phyloP scores from a whole-genome alignment of 352 stramenopile species.

The Phytopythium montanum region DNA sequence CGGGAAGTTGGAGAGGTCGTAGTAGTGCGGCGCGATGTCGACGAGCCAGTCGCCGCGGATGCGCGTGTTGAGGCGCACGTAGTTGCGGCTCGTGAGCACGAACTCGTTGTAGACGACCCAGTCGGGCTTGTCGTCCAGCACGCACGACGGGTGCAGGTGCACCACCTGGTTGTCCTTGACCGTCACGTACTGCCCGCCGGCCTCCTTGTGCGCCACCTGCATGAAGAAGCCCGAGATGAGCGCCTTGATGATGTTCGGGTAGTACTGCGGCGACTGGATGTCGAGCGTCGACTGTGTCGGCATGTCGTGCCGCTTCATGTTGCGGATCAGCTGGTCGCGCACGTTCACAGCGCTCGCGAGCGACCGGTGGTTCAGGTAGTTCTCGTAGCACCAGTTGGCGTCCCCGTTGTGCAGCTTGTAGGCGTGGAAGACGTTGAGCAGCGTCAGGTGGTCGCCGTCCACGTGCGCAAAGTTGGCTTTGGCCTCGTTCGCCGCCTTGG shows the following conservation, averaged over 20 bases:
- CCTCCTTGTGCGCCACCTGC: constrained; percentile 90
- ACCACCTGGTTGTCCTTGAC: constrained; percentile 99
- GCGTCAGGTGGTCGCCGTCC: constrained; percentile 97
- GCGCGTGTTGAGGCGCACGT: constrained; percentile 96
- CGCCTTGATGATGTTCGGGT: constrained; percentile 91
- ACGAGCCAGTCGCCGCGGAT: constrained; percentile 92
- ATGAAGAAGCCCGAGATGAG: constrained; percentile 98
- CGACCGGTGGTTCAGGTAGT: constrained; percentile 96
- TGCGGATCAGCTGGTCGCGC: constrained; percentile 94
- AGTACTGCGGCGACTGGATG: constrained; percentile 85
- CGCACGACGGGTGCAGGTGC: constrained; percentile 95
- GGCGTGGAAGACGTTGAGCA: constrained; percentile 98
- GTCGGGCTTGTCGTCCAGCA: constrained; percentile 94
- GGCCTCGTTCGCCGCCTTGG: constrained; percentile 95
- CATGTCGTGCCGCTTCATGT: constrained; percentile 94
- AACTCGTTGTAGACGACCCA: constrained; percentile 99
- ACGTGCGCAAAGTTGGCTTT: constrained; percentile 95
- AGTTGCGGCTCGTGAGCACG: constrained; percentile 98
- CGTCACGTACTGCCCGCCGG: constrained; percentile 95
- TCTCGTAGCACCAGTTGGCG: constrained; percentile 97
- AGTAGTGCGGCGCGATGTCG: constrained; percentile 96
- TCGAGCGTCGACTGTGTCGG: constrained; percentile 72
- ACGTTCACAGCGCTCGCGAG: constrained; percentile 95
- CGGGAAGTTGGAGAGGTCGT: constrained; percentile 97
- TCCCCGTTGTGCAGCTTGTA: constrained; percentile 92